These are phyloP conservation scores for Xerocomus minutiporus DNA, from an alignment of 1,284 basidiomycete genomes.

Conservation along the genomic window DNA sequence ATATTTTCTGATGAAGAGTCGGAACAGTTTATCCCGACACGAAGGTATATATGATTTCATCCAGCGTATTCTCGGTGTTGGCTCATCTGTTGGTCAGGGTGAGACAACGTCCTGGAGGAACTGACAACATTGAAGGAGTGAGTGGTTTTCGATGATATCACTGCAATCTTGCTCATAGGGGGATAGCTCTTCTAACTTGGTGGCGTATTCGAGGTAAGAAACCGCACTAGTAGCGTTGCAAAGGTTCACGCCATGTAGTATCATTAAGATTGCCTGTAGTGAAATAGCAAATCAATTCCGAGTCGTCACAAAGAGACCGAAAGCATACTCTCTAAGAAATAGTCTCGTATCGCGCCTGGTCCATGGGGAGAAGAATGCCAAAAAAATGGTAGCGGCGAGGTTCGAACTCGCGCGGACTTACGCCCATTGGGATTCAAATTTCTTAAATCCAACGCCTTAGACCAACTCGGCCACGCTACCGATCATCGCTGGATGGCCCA, in stretches of 20 bases:
- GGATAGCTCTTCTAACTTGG: constrained; percentile 25
- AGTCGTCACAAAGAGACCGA: neutral
- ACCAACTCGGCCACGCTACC: constrained; percentile 78
- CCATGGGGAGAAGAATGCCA: neutral
- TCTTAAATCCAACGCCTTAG: constrained; percentile 83
- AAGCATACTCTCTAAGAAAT: neutral
- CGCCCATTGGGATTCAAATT: constrained; percentile 69
- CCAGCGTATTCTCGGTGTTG: neutral
- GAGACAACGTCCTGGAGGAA: constrained; percentile 57
- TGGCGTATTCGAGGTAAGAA: neutral
- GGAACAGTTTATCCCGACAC: constrained; percentile 59
- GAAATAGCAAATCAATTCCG: neutral
- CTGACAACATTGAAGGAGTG: constrained; percentile 55
- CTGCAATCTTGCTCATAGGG: constrained; percentile 5
- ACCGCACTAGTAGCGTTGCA: neutral
- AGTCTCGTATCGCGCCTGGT: neutral
- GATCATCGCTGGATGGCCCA: constrained; percentile 12
- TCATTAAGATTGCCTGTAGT: neutral
- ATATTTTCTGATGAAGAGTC: constrained; percentile 45
- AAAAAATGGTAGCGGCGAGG: constrained; percentile 67
- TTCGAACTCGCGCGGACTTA: constrained; percentile 77
- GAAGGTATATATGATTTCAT: constrained; percentile 41
- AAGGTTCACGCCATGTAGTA: neutral
- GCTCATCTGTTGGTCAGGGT: constrained; percentile 37
- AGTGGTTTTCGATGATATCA: constrained; percentile 19